phyloP scores from a whole-genome alignment of 1,284 basidiomycete species.

The Stygiomarasmius scandens region DNA sequence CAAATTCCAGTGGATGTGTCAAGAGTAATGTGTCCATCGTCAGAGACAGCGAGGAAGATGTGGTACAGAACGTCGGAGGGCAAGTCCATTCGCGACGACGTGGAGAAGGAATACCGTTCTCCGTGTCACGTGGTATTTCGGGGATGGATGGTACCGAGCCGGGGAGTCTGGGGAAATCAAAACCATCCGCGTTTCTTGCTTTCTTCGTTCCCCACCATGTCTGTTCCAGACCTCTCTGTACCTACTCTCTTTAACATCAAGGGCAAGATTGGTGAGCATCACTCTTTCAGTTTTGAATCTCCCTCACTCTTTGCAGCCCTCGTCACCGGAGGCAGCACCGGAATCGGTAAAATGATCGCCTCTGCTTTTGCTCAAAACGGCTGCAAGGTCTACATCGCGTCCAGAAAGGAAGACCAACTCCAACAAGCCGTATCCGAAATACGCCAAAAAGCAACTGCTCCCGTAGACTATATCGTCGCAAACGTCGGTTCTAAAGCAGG shows the following conservation, averaged over 20 bases:
- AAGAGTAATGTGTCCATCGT: constrained; percentile 5
- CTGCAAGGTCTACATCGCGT: constrained; percentile 85
- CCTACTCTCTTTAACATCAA: constrained; percentile 71
- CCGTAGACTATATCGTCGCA: constrained; percentile 72
- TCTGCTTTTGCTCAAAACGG: constrained; percentile 81
- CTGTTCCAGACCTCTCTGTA: constrained; percentile 55
- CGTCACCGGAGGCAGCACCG: constrained; percentile 80
- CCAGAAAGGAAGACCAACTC: constrained; percentile 77
- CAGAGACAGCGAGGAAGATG: constrained; percentile 5
- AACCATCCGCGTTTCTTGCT: neutral
- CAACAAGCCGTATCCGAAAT: constrained; percentile 67
- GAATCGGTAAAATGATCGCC: constrained; percentile 83
- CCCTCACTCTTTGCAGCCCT: constrained; percentile 54
- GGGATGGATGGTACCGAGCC: too few relatives aligned
- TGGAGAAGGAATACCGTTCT: too few relatives aligned
- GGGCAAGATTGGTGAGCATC: constrained; percentile 67
- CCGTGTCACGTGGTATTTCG: too few relatives aligned
- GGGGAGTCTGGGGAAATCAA: too few relatives aligned
- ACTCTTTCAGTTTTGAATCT: neutral
- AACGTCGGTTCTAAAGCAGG: constrained; percentile 78
- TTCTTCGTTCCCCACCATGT: neutral
- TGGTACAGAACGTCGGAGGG: constrained; percentile 11
- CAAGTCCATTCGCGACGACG: constrained; percentile 1
- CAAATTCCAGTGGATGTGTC: constrained; percentile 7
- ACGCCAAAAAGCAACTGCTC: constrained; percentile 48